Percentiles rank a stretch among this genome's conserved stretches.
Evolutionary conservation across 257 asterid species (phyloP).

Genomic region (Parsonsia alboflavescens): DNA sequence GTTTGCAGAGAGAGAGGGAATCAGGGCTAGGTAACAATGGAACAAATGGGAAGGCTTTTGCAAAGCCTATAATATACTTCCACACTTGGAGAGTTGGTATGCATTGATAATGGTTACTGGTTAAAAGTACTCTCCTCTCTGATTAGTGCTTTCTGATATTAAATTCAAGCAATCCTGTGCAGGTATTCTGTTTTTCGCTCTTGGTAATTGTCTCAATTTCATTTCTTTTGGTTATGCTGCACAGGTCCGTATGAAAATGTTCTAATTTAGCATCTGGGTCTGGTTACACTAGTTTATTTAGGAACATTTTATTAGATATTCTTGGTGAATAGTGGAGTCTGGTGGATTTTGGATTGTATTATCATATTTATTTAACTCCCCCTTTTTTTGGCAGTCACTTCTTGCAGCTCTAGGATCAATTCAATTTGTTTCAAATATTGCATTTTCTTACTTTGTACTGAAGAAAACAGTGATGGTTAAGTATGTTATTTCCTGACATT

Average conservation of each 20-base stretch:
- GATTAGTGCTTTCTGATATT: background rate
- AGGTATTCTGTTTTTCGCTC: slow-evolving; percentile 74
- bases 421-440: slow-evolving; percentile 90
- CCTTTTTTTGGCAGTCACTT: slow-evolving; percentile 62
- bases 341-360: background rate
- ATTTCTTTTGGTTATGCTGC: slow-evolving; percentile 97
- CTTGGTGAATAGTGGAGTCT: background rate
- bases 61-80: slow-evolving; percentile 78
- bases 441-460: slow-evolving; percentile 79
- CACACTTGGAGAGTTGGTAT: slow-evolving; percentile 94
- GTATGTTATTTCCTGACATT: slow-evolving; percentile 40
- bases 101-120: background rate
- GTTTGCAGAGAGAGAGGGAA: slow-evolving; percentile 70
- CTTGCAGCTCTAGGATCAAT: slow-evolving; percentile 97
- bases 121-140: background rate
- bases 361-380: background rate
- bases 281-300: background rate
- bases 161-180: slow-evolving; percentile 20
- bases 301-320: too few relatives aligned
- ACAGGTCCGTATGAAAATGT: slow-evolving; percentile 54
- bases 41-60: slow-evolving; percentile 48
- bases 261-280: background rate
- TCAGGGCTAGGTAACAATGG: slow-evolving; percentile 50
- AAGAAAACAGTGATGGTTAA: slow-evolving; percentile 77
- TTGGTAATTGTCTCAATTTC: slow-evolving; percentile 94